Evolutionary conservation across 2,329 filamentous ascomycete genomes (phyloP).

Genomic region (Macrophomina tecta): DNA sequence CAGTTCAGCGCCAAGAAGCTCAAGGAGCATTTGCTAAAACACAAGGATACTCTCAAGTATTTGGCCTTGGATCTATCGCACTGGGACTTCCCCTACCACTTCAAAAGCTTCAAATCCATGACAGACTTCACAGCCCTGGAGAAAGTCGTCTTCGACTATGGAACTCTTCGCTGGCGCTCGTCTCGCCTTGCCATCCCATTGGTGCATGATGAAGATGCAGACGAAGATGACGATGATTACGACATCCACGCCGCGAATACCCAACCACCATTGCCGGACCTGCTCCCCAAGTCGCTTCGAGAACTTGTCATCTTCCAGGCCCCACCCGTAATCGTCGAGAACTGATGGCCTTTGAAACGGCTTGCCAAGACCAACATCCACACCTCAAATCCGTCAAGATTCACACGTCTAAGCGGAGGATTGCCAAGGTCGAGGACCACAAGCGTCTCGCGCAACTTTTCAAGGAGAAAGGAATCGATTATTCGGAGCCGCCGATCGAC

Average conservation of each 20-base stretch:
- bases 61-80: conserved; percentile 18
- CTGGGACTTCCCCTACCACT: conserved; percentile 10
- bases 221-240: background rate
- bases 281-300: conserved; percentile 3
- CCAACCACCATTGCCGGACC: conserved; percentile 9
- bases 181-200: background rate
- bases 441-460: background rate
- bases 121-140: conserved; percentile 12
- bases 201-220: background rate
- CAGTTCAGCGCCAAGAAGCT: conserved; percentile 13
- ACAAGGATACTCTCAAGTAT: conserved; percentile 20
- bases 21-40: conserved; percentile 12
- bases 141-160: conserved; percentile 22
- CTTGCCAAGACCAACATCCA: background rate
- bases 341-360: conserved; percentile 12
- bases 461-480: conserved; percentile 10
- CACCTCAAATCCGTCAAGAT: background rate
- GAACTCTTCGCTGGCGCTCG: conserved; percentile 16
- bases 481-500: conserved; percentile 1
- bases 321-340: conserved; percentile 20
- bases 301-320: conserved; percentile 20
- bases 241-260: conserved; percentile 8
- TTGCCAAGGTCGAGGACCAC: background rate
- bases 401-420: background rate
- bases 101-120: conserved; percentile 16